Evolutionary conservation across 305 asterid genomes (phyloP).

Genomic region (Plantago coronopus): DNA sequence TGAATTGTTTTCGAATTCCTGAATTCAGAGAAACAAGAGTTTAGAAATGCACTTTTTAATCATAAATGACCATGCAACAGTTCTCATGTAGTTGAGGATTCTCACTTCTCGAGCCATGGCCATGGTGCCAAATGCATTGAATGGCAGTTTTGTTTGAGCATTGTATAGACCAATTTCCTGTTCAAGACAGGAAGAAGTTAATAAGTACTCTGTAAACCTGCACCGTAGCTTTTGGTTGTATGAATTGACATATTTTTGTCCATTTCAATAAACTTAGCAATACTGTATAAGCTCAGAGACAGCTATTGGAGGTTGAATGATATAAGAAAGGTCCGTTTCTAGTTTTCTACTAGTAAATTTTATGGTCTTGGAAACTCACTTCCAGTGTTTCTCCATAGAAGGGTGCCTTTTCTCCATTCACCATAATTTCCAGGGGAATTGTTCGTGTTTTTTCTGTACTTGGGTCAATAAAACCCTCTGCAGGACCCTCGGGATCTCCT

Average conservation of each 20-base stretch:
- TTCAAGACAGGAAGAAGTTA: slow-evolving; percentile 2
- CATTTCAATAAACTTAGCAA: too few species aligned
- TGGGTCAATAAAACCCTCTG: slow-evolving; percentile 96
- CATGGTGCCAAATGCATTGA: slow-evolving; percentile 98
- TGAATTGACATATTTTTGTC: too few species aligned
- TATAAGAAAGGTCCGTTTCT: neutral
- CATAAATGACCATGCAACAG: neutral
- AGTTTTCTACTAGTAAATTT: neutral
- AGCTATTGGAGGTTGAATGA: neutral
- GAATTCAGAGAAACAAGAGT: slow-evolving; percentile 15
- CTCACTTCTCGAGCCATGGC: slow-evolving; percentile 98
- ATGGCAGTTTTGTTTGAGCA: slow-evolving; percentile 96
- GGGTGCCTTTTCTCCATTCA: slow-evolving; percentile 79
- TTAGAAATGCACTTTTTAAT: slow-evolving; percentile 13
- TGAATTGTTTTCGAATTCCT: slow-evolving; percentile 95
- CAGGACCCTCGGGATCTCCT: slow-evolving; percentile 98
- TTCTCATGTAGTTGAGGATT: slow-evolving; percentile 14
- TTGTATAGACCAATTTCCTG: slow-evolving; percentile 97
- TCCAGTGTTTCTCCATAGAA: slow-evolving; percentile 86
- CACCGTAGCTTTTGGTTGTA: too few species aligned
- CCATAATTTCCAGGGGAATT: slow-evolving; percentile 90
- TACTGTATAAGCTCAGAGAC: too few species aligned
- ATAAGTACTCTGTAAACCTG: neutral
- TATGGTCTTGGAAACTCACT: slow-evolving; percentile 39
- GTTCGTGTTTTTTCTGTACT: slow-evolving; percentile 86